Evolutionary conservation across 2,329 filamentous ascomycete species (phyloP), one percentile per base, ranked within the genome.

Genomic region (Aureobasidium melanogenum): DNA sequence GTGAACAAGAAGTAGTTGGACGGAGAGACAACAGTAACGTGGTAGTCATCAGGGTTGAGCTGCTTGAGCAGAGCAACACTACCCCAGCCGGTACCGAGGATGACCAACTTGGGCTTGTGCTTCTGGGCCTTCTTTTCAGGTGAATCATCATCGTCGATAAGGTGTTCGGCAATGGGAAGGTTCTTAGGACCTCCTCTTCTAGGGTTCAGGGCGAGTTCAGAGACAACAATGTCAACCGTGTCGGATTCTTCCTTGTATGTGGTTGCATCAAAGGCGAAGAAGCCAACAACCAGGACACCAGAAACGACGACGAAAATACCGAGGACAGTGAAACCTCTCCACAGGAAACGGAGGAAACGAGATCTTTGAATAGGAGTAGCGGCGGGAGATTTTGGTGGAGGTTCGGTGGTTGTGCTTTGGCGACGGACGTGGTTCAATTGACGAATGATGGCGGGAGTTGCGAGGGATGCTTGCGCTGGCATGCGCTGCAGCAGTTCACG

Each of bases 1-100:
- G 94, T 99, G 74, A 99, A 99, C 34, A 99, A 78, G 76, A 99
- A 99, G 77, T 97, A 96, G 70, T 97, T 97, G 38, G 88, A 88
- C 0, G 94, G 93, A 14, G 91, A 96, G 46, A 99, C 88, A 41
- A 99, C 88, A 5, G 93, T 97, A 67, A 99, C 87, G 74, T 99
- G 92, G 72, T 97, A 99, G 68, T 97, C 90, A 14, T 92, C 90
- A 0, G 91, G 87, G 64, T 93, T 88, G 64, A 99, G 76, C 64
- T 90, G 88, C 77, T 99, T 99, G 67, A 99, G 77, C 63, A 99
- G 78, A 5, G 93, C 90, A 63, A 99, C 89, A 69, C 91, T 91
- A 59, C 92, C 94, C 94, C 94, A 99, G 47, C 94, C 94, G 17
- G 92, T 92, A 22, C 94, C 94, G 36, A 99, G 76, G 62, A 99